These are phyloP conservation scores for Pichia phayaonensis DNA, from an alignment of 805 yeast genomes.

Conservation along the genomic window DNA sequence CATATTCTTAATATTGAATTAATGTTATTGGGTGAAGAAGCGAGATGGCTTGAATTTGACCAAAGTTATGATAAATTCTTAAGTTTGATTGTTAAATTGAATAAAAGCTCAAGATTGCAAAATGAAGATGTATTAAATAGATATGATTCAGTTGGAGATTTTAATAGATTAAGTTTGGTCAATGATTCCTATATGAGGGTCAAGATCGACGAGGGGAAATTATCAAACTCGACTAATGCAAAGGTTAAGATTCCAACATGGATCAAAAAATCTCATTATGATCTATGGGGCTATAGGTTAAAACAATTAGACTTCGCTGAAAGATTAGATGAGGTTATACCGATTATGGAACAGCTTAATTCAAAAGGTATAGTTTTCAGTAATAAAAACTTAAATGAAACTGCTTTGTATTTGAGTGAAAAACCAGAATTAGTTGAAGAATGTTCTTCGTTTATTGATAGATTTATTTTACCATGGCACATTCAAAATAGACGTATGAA, in stretches of 20 bases:
- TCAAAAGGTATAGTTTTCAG: slow-evolving; percentile 23
- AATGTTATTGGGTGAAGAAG: slow-evolving; percentile 24
- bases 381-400: slow-evolving; percentile 21
- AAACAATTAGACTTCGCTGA: slow-evolving; percentile 22
- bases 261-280: slow-evolving; percentile 21
- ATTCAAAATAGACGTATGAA: slow-evolving; percentile 6
- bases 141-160: slow-evolving; percentile 1
- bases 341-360: slow-evolving; percentile 14
- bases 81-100: slow-evolving; percentile 11
- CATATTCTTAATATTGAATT: slow-evolving; percentile 23
- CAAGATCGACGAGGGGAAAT: slow-evolving; percentile 12
- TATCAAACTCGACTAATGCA: slow-evolving; percentile 5
- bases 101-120: slow-evolving; percentile 12
- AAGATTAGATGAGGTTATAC: slow-evolving; percentile 13
- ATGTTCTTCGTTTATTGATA: slow-evolving; percentile 24
- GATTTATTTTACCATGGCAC: slow-evolving; percentile 21
- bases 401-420: slow-evolving; percentile 20
- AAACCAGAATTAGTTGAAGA: slow-evolving; percentile 15
- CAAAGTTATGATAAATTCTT: slow-evolving; percentile 21
- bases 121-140: neutral
- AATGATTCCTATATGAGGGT: slow-evolving; percentile 2
- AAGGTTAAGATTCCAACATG: slow-evolving; percentile 16
- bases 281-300: slow-evolving; percentile 26
- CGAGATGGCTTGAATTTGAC: slow-evolving; percentile 28
- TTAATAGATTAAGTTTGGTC: slow-evolving; percentile 6